A percentile compares a stretch with the other conserved stretches of the same genome.
These are phyloP conservation scores for Gilbertella persicaria DNA, from an alignment of 371 early-diverging fungal genomes.

Conservation along the genomic window DNA sequence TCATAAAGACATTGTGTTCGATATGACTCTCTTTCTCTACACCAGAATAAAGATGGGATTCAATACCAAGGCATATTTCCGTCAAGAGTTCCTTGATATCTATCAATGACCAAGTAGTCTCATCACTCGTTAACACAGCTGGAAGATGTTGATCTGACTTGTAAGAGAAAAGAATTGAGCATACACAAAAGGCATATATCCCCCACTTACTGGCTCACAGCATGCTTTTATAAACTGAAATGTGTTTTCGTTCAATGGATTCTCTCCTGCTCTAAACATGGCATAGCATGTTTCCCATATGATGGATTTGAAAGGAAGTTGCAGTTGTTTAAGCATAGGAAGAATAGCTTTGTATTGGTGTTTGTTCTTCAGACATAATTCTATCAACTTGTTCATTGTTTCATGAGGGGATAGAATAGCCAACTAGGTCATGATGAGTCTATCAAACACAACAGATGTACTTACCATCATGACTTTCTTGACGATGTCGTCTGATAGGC, in stretches of 20 bases:
- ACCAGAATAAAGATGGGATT: no score
- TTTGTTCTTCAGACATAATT: slow-evolving; percentile 17
- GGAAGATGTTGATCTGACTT: no score
- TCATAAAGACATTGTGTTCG: no score
- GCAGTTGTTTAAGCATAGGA: slow-evolving; percentile 22
- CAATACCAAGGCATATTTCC: no score
- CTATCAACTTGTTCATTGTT: slow-evolving; percentile 3
- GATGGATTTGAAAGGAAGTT: slow-evolving; percentile 2
- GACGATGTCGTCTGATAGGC: slow-evolving; percentile 1
- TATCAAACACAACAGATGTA: not conserved
- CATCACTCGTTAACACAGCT: no score
- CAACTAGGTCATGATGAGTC: not conserved
- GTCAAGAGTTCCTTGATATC: no score
- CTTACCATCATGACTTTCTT: slow-evolving; percentile 4
- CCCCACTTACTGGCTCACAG: slow-evolving; percentile 1
- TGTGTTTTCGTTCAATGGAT: not conserved
- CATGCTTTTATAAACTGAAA: slow-evolving; percentile 13
- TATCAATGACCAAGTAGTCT: no score
- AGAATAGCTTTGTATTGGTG: slow-evolving; percentile 25
- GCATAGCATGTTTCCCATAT: not conserved
- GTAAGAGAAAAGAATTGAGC: not conserved
- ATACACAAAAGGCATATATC: not conserved
- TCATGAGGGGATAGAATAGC: not conserved
- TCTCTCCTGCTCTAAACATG: not conserved
- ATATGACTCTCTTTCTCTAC: no score